Base-by-base conservation (phyloP, 2,329 filamentous ascomycete species). In the Cyphellophora europaea region DNA sequence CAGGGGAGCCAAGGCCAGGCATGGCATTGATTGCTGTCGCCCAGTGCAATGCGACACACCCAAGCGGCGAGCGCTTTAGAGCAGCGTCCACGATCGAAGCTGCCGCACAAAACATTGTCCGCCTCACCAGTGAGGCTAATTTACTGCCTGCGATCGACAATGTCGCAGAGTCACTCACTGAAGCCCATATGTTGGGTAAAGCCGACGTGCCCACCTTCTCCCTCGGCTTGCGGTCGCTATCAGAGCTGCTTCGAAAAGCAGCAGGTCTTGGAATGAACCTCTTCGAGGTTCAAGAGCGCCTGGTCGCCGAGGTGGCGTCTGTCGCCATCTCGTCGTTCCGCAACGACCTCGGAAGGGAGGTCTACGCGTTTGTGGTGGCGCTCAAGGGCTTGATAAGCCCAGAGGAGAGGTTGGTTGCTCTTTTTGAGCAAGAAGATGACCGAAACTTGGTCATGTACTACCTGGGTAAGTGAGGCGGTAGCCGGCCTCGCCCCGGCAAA, bases 361-460 rank as follows among this genome's bases (percentile, higher is more conserved):
- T 44, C 10, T 40, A 47, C 29, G 34, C 38, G 18, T 48, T 41
- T 27, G 44, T 36, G 31, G 37, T 31, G 11, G 37, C 36, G 14
- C 42, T 48, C 25, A 39, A 44, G 27, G 33, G 25, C n/a, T 29
- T 44, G 29, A 42, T 48, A 35, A 44, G 42, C 19, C 39, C 44
- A 2, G 43, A 47, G 32, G 35, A 36, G 15, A 34, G 42, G 29
- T 47, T 48, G 37, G 42, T 43, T 29, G 36, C 37, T 14, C 41
- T 42, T 32, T 46, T 46, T 33, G 38, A 38, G 13, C 37, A 44
- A 19, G 45, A 46, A 25, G 38, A 37, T 12, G 38, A 48, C 35
- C 39, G 39, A 21, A 48, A 48, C 31, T 33, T 48, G 19, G 36
- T 48, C 16, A 37, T 45, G 21, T 48, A 48, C 32, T 48, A 44